Conservation (phyloP, 2,329 filamentous ascomycete species). For the Alternaria arbusti region DNA sequence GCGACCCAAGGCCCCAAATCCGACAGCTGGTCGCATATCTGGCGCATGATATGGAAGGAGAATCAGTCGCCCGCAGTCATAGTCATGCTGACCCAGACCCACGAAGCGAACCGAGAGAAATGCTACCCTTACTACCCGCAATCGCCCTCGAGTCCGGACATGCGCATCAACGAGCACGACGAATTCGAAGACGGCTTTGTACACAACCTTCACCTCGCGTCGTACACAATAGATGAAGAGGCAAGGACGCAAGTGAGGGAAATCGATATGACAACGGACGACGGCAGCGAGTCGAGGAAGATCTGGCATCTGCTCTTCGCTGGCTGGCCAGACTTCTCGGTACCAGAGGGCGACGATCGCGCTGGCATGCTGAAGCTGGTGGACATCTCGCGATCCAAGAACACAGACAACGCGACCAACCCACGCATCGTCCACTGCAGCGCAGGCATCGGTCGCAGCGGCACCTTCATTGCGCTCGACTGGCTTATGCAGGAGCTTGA, state of each 20-base stretch:
- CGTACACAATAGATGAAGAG: conserved; percentile 60
- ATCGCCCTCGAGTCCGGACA: conserved; percentile 44
- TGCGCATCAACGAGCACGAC: conserved; percentile 67
- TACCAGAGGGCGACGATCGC: conserved; percentile 73
- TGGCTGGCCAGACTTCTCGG: conserved; percentile 88
- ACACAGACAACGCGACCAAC: conserved; percentile 57
- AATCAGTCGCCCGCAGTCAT: conserved; percentile 74
- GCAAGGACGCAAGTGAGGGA: conserved; percentile 75
- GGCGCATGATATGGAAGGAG: conserved; percentile 94
- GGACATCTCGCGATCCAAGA: conserved; percentile 67
- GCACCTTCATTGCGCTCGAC: conserved; percentile 96
- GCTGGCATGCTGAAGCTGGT: conserved; percentile 73
- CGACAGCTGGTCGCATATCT: conserved; percentile 79
- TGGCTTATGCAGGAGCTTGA: conserved; percentile 84
- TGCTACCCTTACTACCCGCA: conserved; percentile 87
- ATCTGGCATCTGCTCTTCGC: conserved; percentile 87
- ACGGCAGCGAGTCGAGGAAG: conserved; percentile 62
- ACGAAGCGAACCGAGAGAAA: conserved; percentile 79
- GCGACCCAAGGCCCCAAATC: conserved; percentile 91
- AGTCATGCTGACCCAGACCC: conserved; percentile 91
- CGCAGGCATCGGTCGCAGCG: conserved; percentile 90
- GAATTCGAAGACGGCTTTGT: conserved; percentile 70
- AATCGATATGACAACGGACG: conserved; percentile 60
- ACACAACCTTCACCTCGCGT: conserved; percentile 69
- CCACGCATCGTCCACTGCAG: conserved; percentile 77